phyloP scores from a whole-genome alignment of 2,329 filamentous ascomycete species.

The Chaetomium sp. region DNA sequence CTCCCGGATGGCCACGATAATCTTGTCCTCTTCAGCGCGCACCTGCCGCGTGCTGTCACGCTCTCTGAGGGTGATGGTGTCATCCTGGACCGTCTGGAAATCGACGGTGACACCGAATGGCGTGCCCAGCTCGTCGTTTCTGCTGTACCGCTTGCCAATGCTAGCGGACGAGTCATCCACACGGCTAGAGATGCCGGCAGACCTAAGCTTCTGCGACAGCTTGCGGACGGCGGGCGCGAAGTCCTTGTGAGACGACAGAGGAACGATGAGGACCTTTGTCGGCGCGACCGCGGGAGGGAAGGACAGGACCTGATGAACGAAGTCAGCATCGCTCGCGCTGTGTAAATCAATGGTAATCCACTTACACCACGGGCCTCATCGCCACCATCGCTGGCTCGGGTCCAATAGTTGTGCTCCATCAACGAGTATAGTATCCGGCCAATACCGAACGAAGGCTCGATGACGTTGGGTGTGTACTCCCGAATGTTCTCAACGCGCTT shows the following conservation, averaged over 20 bases:
- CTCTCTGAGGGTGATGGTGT: slow-evolving; percentile 83
- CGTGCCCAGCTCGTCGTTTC: slow-evolving; percentile 95
- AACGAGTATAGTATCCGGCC: slow-evolving; percentile 91
- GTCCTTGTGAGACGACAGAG: slow-evolving; percentile 76
- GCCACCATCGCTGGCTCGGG: slow-evolving; percentile 66
- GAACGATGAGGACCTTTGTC: slow-evolving; percentile 91
- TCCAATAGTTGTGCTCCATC: slow-evolving; percentile 96
- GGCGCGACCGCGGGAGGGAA: slow-evolving; percentile 73
- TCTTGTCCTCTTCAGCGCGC: slow-evolving; percentile 76
- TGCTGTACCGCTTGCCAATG: slow-evolving; percentile 91
- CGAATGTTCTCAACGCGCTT: slow-evolving; percentile 80
- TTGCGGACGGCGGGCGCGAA: slow-evolving; percentile 77
- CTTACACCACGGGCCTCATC: slow-evolving; percentile 86
- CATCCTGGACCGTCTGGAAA: slow-evolving; percentile 91
- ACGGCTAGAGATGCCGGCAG: slow-evolving; percentile 76
- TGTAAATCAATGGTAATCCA: slow-evolving; percentile 44
- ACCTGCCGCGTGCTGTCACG: slow-evolving; percentile 91
- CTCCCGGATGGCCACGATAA: slow-evolving; percentile 70
- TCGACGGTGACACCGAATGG: slow-evolving; percentile 93
- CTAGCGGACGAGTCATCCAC: slow-evolving; percentile 88
- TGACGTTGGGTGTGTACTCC: slow-evolving; percentile 93
- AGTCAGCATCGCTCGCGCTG: slow-evolving; percentile 38
- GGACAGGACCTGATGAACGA: slow-evolving; percentile 53
- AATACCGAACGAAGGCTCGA: slow-evolving; percentile 97
- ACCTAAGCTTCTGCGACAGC: slow-evolving; percentile 75